Conservation (phyloP, 1,284 basidiomycete species). For the Butyriboletus appendiculatus region DNA sequence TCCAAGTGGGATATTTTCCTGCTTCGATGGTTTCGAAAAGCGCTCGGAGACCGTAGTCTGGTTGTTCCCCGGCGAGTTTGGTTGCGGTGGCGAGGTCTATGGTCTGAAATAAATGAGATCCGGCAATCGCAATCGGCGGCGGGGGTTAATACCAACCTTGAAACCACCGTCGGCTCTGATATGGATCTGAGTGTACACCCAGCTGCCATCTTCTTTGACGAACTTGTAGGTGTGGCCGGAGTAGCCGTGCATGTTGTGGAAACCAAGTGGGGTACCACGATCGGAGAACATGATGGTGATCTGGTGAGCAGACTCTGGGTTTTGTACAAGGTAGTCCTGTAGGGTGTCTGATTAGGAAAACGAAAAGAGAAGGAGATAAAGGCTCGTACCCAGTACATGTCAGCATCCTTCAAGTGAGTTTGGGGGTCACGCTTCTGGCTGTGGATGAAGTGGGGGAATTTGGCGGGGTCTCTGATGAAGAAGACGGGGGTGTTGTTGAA, state of each 20-base stretch:
- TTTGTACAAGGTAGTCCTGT: conserved; percentile 89
- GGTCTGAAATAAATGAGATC: conserved; percentile 43
- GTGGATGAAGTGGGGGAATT: conserved; percentile 94
- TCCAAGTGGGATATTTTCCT: conserved; percentile 80
- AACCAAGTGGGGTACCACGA: conserved; percentile 88
- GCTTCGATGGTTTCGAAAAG: conserved; percentile 82
- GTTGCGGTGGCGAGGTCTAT: conserved; percentile 58
- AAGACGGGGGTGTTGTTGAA: conserved; percentile 93
- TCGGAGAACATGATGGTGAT: conserved; percentile 89
- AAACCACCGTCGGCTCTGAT: conserved; percentile 73
- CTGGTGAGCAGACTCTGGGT: conserved; percentile 91
- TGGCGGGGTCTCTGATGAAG: conserved; percentile 83
- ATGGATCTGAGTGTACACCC: conserved; percentile 86
- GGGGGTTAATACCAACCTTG: conserved; percentile 51
- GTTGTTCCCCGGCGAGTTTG: conserved; percentile 69
- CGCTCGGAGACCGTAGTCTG: conserved; percentile 78
- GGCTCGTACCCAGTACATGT: conserved; percentile 73
- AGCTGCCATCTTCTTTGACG: conserved; percentile 79
- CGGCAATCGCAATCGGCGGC: neutral
- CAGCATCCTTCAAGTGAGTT: conserved; percentile 82
- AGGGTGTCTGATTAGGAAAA: conserved; percentile 7
- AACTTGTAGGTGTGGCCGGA: conserved; percentile 93
- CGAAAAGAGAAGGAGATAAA: neutral
- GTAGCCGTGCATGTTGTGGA: conserved; percentile 86
- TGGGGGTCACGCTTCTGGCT: conserved; percentile 93